Conservation (phyloP, 1,284 basidiomycete genomes). For the Peniophora sp. region DNA sequence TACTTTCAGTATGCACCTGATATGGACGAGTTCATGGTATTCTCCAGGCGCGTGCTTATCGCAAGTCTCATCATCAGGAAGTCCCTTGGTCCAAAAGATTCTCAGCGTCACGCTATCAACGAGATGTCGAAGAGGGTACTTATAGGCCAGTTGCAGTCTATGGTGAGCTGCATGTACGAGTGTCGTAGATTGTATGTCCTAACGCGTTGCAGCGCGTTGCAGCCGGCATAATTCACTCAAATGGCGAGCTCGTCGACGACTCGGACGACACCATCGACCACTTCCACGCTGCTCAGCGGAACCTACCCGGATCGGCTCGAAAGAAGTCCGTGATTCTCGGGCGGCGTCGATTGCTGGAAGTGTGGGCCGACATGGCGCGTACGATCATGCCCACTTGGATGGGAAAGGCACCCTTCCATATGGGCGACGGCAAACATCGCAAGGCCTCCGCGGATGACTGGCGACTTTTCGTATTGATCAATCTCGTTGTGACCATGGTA, state of each 20-base stretch:
- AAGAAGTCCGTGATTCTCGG: slow-evolving; percentile 19
- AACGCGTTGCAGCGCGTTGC: neutral
- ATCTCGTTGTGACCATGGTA: slow-evolving; percentile 24
- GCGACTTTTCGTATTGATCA: slow-evolving; percentile 18
- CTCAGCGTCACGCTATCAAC: no score
- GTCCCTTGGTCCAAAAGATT: no score
- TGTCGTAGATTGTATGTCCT: neutral
- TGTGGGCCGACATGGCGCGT: slow-evolving; percentile 20
- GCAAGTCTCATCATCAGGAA: neutral
- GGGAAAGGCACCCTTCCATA: slow-evolving; percentile 16
- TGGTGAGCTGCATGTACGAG: neutral
- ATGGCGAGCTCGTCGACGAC: neutral
- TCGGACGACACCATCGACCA: neutral
- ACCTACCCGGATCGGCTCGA: neutral
- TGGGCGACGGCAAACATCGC: slow-evolving; percentile 21
- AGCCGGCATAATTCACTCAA: neutral
- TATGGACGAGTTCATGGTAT: neutral
- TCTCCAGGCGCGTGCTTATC: neutral
- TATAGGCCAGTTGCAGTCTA: neutral
- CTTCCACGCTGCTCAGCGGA: neutral
- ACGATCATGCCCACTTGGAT: slow-evolving; percentile 23
- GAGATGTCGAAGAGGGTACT: neutral
- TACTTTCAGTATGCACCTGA: neutral
- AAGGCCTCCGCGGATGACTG: slow-evolving; percentile 33
- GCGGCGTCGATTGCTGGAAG: slow-evolving; percentile 13